phyloP scores from a whole-genome alignment of 148 eudicot species.

The Fallopia convolvulus region DNA sequence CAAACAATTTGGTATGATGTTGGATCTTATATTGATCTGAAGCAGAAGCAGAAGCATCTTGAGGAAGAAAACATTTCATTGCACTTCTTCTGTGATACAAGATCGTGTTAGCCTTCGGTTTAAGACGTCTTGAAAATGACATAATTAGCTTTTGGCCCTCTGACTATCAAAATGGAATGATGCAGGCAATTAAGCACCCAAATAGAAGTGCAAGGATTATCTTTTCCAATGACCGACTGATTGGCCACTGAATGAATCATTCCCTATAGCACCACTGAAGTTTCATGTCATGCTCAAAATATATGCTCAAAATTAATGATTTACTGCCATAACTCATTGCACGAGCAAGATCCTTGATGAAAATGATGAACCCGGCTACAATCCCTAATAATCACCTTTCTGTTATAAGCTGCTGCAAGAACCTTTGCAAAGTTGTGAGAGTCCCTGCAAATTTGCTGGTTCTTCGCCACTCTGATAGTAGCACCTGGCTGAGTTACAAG shows the following conservation, averaged over 20 bases:
- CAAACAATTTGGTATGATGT: not conserved
- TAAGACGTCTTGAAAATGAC: not conserved
- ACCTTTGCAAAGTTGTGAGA: constrained; percentile 34
- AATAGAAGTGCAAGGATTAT: not conserved
- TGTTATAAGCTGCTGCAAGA: constrained; percentile 30
- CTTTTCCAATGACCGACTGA: not conserved
- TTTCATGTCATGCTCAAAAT: not conserved
- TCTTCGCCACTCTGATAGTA: constrained; percentile 34
- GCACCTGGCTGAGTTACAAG: constrained; percentile 20
- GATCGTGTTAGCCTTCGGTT: not conserved
- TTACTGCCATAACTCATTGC: constrained; percentile 35
- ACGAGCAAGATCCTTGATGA: constrained; percentile 35
- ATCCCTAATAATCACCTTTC: constrained; percentile 37
- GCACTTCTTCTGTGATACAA: not conserved
- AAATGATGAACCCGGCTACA: constrained; percentile 38
- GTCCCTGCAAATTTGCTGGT: constrained; percentile 41
- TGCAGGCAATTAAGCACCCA: not conserved
- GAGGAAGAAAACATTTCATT: not conserved
- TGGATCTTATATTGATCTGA: not conserved
- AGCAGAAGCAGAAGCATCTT: not conserved
- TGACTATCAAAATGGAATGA: not conserved
- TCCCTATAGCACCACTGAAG: not conserved
- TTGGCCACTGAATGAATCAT: not conserved
- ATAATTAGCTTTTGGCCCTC: not conserved
- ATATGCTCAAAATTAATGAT: not conserved